Conservation (phyloP, 2,329 filamentous ascomycete genomes). For the Neonectria neomacrospora region DNA sequence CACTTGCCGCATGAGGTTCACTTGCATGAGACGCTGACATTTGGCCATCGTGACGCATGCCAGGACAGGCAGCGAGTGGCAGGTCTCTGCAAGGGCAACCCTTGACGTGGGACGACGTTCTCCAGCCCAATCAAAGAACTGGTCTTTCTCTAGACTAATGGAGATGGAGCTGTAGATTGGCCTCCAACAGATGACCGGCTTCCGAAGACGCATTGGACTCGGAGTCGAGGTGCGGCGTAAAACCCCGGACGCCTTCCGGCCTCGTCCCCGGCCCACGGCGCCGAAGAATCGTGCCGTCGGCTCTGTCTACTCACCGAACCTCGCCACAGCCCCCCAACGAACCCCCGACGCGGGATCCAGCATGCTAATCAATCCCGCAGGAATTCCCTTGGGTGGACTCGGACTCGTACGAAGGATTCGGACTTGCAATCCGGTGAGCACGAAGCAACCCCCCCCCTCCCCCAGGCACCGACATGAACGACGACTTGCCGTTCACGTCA, state of each 20-base stretch:
- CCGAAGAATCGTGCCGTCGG: not conserved
- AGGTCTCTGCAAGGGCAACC: not conserved
- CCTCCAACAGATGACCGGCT: no score
- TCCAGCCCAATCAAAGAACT: not conserved
- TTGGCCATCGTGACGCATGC: no score
- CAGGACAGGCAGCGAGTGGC: no score
- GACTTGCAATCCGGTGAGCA: not conserved
- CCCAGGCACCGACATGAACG: not conserved
- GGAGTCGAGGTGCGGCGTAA: not conserved
- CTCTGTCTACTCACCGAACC: not conserved
- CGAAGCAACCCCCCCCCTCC: not conserved
- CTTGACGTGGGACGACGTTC: no score
- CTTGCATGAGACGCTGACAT: no score
- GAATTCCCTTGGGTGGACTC: not conserved
- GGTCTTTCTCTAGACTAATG: not conserved
- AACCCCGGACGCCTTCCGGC: not conserved
- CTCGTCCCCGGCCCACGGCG: no score
- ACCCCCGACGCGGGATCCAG: not conserved
- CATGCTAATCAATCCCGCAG: not conserved
- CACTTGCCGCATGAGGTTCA: no score
- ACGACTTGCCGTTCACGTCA: not conserved
- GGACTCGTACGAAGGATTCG: not conserved
- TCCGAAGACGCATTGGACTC: not conserved
- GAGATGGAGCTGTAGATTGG: no score
- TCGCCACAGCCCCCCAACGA: constrained; percentile 7